These are phyloP conservation scores for Fimicolochytrium jonesii DNA, from an alignment of 192 early-diverging fungal species.

Conservation along the genomic window DNA sequence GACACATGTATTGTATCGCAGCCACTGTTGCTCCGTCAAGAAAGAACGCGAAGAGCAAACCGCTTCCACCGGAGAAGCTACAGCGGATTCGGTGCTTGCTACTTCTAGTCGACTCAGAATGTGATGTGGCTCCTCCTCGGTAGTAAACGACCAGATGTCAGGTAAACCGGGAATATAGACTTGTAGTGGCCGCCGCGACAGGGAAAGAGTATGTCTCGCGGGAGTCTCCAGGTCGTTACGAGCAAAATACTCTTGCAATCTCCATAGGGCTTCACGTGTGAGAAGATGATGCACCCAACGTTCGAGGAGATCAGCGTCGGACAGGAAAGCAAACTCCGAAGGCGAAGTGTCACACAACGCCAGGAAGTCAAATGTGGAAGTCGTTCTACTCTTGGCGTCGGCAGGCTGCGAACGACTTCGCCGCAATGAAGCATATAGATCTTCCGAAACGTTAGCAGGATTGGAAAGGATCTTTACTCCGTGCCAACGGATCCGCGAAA, in stretches of 20 bases:
- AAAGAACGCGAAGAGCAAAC: not conserved
- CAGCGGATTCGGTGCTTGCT: not conserved
- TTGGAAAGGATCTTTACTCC: no score
- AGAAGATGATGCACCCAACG: constrained; percentile 15
- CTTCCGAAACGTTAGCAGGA: no score
- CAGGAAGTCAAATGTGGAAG: constrained; percentile 12
- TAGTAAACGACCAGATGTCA: not conserved
- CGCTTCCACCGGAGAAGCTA: not conserved
- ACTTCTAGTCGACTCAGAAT: not conserved
- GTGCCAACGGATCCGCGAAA: not conserved
- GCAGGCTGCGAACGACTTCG: no score
- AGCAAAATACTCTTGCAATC: not conserved
- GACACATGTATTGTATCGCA: not conserved
- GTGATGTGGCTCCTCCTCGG: no score
- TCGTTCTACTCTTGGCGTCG: no score
- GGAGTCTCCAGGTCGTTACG: not conserved
- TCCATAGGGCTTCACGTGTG: not conserved
- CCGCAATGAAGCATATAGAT: no score
- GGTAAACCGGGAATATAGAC: no score
- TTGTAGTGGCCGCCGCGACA: no score
- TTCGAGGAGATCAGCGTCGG: not conserved
- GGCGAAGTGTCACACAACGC: not conserved
- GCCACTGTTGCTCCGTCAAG: not conserved
- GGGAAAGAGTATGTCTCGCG: no score
- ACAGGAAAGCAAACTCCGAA: constrained; percentile 4